phyloP scores from a whole-genome alignment of 768 basidiomycete genomes.

The Termitomyces sp. region DNA sequence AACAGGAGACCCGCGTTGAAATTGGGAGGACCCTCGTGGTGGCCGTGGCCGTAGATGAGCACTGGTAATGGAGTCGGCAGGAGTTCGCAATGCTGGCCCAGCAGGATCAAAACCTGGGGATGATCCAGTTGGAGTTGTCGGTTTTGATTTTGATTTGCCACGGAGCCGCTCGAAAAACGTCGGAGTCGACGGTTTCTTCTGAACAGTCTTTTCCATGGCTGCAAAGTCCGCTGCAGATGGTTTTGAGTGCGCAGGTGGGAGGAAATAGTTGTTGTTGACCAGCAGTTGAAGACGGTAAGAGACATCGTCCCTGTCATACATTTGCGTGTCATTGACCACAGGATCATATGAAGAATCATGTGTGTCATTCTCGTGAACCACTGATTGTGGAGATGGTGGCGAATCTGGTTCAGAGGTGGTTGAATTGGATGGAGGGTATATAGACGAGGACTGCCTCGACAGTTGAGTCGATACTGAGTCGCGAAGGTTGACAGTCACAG shows the following conservation, averaged over 20 bases:
- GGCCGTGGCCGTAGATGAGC: slow-evolving; percentile 30
- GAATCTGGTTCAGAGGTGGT: slow-evolving; percentile 62
- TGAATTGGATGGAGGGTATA: slow-evolving; percentile 72
- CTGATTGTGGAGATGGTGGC: slow-evolving; percentile 56
- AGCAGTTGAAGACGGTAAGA: slow-evolving; percentile 79
- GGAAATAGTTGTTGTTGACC: slow-evolving; percentile 84
- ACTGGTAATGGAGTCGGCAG: slow-evolving; percentile 57
- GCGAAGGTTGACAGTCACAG: slow-evolving; percentile 34
- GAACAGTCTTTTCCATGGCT: slow-evolving; percentile 26
- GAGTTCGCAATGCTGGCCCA: slow-evolving; percentile 53
- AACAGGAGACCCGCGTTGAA: slow-evolving; percentile 26
- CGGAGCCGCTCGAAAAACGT: slow-evolving; percentile 71
- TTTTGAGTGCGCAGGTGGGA: slow-evolving; percentile 84
- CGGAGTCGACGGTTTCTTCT: slow-evolving; percentile 45
- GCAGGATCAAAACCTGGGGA: slow-evolving; percentile 30
- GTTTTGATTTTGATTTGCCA: slow-evolving; percentile 63
- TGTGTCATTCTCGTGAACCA: slow-evolving; percentile 37
- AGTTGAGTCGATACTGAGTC: slow-evolving; percentile 60
- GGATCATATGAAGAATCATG: slow-evolving; percentile 43
- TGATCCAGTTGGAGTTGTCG: slow-evolving; percentile 40
- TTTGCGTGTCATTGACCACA: slow-evolving; percentile 44
- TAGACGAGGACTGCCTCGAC: slow-evolving; percentile 67
- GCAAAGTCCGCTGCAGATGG: slow-evolving; percentile 67
- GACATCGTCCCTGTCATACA: slow-evolving; percentile 71
- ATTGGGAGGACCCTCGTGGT: slow-evolving; percentile 31